These are phyloP conservation scores for Fragilaria crotonensis DNA, from an alignment of 108 stramenopile genomes.

Conservation along the genomic window DNA sequence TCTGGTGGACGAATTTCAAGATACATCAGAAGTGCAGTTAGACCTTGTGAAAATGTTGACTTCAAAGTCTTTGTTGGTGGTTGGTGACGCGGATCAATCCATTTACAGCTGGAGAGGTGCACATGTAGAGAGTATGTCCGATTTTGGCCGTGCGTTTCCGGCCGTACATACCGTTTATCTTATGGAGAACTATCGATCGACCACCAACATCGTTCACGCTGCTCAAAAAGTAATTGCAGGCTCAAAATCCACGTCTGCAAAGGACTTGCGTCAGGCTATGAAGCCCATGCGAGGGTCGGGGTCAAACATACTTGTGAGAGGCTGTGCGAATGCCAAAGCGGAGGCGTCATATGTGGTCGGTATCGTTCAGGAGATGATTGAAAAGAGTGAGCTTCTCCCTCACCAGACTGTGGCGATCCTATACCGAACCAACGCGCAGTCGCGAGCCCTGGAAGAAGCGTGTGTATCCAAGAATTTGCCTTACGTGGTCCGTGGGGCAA, in stretches of 20 bases:
- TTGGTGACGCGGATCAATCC: constrained; percentile 80
- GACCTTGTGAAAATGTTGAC: constrained; percentile 69
- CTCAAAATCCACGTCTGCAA: constrained; percentile 11
- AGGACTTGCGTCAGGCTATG: constrained; percentile 55
- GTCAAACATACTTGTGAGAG: constrained; percentile 53
- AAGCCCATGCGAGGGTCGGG: constrained; percentile 73
- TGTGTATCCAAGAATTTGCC: constrained; percentile 66
- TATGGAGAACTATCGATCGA: constrained; percentile 81
- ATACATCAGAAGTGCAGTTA: constrained; percentile 62
- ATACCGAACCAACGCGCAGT: constrained; percentile 90
- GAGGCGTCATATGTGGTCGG: constrained; percentile 72
- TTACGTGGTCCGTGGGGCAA: constrained; percentile 62
- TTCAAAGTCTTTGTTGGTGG: constrained; percentile 61
- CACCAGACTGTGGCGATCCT: constrained; percentile 63
- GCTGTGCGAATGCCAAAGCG: constrained; percentile 58
- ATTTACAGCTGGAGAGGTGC: constrained; percentile 85
- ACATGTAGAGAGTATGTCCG: constrained; percentile 55
- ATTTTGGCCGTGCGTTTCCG: constrained; percentile 50
- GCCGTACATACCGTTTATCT: constrained; percentile 56
- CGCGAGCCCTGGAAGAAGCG: constrained; percentile 81
- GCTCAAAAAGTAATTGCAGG: constrained; percentile 69
- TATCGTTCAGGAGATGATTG: constrained; percentile 50
- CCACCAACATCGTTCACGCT: constrained; percentile 72
- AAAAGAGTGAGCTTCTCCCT: constrained; percentile 23
- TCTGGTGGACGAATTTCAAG: constrained; percentile 86